Conservation (phyloP, 306 rosid genomes). For the Casuarina equisetifolia region DNA sequence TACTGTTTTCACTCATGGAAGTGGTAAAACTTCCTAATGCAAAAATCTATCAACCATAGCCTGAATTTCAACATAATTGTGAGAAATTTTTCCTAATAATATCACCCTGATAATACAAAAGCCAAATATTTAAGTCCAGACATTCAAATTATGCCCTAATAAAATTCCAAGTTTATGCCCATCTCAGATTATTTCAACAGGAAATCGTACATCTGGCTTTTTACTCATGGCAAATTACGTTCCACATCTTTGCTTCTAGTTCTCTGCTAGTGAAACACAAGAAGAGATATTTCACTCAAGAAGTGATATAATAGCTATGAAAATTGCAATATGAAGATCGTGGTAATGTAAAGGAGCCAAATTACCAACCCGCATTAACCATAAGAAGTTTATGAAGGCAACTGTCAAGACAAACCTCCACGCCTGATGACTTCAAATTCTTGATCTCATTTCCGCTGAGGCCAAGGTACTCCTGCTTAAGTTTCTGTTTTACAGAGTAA, state of each 20-base stretch:
- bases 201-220: not conserved
- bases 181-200: not conserved
- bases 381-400: constrained; percentile 17
- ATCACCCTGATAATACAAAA: not conserved
- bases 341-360: not conserved
- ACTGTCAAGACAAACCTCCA: constrained; percentile 67
- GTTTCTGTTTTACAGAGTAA: constrained; percentile 71
- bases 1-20: no score
- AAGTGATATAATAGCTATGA: constrained; percentile 8
- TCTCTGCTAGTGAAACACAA: constrained; percentile 17
- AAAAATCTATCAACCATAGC: not conserved
- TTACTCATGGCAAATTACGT: not conserved
- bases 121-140: not conserved
- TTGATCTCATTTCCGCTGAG: constrained; percentile 68
- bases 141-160: not conserved
- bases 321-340: not conserved
- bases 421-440: constrained; percentile 67
- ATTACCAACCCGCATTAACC: not conserved
- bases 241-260: not conserved
- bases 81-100: not conserved
- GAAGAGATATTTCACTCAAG: constrained; percentile 7
- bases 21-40: not conserved
- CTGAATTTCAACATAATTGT: not conserved
- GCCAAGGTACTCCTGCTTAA: constrained; percentile 63
- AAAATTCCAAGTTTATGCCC: constrained; percentile 1